phyloP scores from a whole-genome alignment of 2,329 filamentous ascomycete species.

The Colletotrichum aenigma region DNA sequence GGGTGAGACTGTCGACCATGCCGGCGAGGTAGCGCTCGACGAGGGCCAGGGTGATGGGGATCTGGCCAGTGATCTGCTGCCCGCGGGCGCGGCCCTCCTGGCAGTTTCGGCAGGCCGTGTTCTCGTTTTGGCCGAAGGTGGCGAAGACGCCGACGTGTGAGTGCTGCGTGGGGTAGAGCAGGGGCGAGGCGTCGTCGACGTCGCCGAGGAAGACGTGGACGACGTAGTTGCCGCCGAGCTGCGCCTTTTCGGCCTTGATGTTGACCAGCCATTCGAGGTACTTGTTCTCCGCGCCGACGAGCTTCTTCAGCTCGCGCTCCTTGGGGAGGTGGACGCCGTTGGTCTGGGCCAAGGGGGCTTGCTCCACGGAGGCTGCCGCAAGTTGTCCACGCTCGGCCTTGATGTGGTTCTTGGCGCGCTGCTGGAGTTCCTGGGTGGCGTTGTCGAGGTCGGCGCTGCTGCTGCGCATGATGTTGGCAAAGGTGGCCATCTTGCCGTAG shows the following conservation, averaged over 20 bases:
- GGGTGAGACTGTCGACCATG: conserved; percentile 22
- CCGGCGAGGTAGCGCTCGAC: conserved; percentile 27
- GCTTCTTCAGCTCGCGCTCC: neutral
- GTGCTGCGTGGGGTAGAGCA: conserved; percentile 42
- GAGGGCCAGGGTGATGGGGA: conserved; percentile 32
- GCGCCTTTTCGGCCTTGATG: conserved; percentile 55
- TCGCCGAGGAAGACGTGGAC: conserved; percentile 60
- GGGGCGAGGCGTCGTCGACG: conserved; percentile 40
- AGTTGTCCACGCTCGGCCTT: neutral
- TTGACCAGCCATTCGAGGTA: conserved; percentile 59
- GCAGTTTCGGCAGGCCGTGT: conserved; percentile 28
- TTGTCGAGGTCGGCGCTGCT: neutral
- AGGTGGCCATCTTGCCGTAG: conserved; percentile 7
- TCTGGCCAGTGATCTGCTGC: conserved; percentile 26
- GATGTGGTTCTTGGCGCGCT: conserved; percentile 3
- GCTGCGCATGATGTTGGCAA: conserved; percentile 11
- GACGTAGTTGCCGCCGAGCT: conserved; percentile 53
- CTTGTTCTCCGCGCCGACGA: conserved; percentile 25
- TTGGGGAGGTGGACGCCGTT: neutral
- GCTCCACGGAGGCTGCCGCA: neutral
- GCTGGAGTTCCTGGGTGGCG: neutral
- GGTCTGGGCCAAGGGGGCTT: neutral
- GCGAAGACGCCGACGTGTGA: conserved; percentile 53
- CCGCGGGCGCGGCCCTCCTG: conserved; percentile 19
- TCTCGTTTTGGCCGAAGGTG: conserved; percentile 38